Evolutionary conservation across 139 green algal species (phyloP).

Genomic region (Chlorella sp.): DNA sequence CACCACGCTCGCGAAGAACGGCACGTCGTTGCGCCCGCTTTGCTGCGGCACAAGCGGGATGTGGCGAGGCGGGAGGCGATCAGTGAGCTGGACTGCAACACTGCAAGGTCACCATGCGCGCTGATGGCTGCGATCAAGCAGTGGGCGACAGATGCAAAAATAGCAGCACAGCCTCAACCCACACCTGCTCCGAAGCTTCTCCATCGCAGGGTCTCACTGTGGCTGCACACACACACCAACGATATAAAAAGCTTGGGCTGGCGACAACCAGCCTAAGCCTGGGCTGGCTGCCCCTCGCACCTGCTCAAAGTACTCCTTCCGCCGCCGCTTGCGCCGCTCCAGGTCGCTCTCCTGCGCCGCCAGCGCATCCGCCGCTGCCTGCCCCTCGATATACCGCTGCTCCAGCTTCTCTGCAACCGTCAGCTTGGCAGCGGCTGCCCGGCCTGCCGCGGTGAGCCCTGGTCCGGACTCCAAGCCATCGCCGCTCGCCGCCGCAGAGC

Average conservation of each 20-base stretch:
- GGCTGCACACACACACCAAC: background rate
- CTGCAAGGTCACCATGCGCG: no score
- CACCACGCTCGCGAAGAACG: slow-evolving; percentile 16
- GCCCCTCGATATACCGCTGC: background rate
- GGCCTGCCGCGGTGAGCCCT: no score
- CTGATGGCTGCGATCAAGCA: background rate
- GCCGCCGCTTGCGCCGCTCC: slow-evolving; percentile 22
- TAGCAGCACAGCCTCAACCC: background rate
- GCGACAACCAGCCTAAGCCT: no score
- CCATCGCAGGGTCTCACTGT: background rate
- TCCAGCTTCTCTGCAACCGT: slow-evolving; percentile 29
- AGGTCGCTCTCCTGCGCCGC: background rate
- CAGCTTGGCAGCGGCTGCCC: background rate
- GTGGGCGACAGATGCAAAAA: background rate
- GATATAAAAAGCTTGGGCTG: background rate
- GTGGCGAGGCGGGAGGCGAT: background rate
- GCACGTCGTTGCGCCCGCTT: slow-evolving; percentile 24
- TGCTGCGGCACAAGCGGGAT: background rate
- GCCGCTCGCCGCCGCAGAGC: no score
- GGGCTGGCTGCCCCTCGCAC: background rate
- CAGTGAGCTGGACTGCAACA: background rate
- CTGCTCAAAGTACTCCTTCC: slow-evolving; percentile 41
- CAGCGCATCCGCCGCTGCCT: background rate
- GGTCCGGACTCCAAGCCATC: no score
- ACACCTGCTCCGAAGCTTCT: background rate